phyloP scores from a whole-genome alignment of 139 green algal species.

The Micractinium sp. region DNA sequence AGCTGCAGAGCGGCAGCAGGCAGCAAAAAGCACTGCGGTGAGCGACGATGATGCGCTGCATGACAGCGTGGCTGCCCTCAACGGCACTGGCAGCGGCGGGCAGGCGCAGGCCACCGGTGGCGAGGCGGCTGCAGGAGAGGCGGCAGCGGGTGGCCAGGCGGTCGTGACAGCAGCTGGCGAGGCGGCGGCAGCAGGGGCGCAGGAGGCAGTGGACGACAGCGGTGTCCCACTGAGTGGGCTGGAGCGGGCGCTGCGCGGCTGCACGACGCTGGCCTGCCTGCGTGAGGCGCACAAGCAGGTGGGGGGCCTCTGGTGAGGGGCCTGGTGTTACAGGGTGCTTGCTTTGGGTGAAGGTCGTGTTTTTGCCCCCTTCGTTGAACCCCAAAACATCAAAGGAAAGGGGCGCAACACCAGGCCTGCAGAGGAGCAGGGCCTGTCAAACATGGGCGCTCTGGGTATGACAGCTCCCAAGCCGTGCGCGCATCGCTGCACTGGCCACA shows the following conservation, averaged over 20 bases:
- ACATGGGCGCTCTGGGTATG: background rate
- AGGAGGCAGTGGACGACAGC: background rate
- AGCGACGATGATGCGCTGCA: too few relatives aligned
- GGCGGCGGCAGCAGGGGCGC: background rate
- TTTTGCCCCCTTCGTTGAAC: too few relatives aligned
- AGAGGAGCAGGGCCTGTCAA: too few relatives aligned
- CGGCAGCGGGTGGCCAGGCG: background rate
- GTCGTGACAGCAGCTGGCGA: background rate
- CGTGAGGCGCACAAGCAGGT: conserved; percentile 10
- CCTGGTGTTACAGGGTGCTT: too few relatives aligned
- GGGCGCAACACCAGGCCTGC: too few relatives aligned
- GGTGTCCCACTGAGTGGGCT: background rate
- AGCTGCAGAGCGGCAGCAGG: background rate
- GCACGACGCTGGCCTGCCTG: conserved; percentile 2
- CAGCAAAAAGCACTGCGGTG: background rate
- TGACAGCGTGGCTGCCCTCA: background rate
- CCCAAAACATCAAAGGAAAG: too few relatives aligned
- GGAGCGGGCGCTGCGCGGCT: conserved; percentile 7
- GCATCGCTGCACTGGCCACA: too few relatives aligned
- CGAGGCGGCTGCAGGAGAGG: background rate
- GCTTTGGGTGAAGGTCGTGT: too few relatives aligned
- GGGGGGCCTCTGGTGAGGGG: too few relatives aligned
- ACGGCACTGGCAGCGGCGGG: background rate
- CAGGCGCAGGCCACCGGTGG: background rate
- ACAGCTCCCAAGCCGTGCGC: background rate